phyloP scores from a whole-genome alignment of 495 filamentous ascomycete species.

The Evansstolkia leycettana region DNA sequence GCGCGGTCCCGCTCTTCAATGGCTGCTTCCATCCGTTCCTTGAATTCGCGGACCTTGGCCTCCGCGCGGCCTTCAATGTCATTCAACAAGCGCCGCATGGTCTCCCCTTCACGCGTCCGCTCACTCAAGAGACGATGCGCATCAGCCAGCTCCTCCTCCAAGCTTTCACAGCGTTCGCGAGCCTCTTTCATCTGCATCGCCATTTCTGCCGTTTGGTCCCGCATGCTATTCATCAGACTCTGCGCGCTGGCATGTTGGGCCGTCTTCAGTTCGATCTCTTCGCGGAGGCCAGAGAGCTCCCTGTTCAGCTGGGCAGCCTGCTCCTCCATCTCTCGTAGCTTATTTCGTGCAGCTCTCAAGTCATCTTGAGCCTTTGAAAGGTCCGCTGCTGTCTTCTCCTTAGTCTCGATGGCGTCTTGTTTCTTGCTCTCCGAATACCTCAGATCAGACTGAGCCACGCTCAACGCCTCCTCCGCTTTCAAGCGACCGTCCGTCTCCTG shows the following conservation, averaged over 20 bases:
- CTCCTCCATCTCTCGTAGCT: constrained; percentile 59
- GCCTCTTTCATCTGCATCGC: constrained; percentile 90
- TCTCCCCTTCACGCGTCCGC: constrained; percentile 88
- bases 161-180: constrained; percentile 62
- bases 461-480: constrained; percentile 65
- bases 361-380: constrained; percentile 61
- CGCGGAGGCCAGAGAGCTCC: constrained; percentile 53
- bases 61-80: constrained; percentile 81
- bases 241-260: constrained; percentile 81
- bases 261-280: constrained; percentile 73
- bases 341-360: constrained; percentile 45
- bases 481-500: constrained; percentile 60
- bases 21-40: constrained; percentile 75
- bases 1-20: constrained; percentile 85
- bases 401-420: constrained; percentile 57
- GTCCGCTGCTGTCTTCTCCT: constrained; percentile 55
- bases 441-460: constrained; percentile 58
- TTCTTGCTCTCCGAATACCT: constrained; percentile 64
- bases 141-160: constrained; percentile 91
- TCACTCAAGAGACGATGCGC: constrained; percentile 79
- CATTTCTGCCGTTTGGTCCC: constrained; percentile 79
- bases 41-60: constrained; percentile 70
- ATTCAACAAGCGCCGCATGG: constrained; percentile 78
- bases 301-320: constrained; percentile 50
- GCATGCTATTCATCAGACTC: constrained; percentile 77